Conservation (phyloP, 495 filamentous ascomycete species). For the Lichina pygmaea region DNA sequence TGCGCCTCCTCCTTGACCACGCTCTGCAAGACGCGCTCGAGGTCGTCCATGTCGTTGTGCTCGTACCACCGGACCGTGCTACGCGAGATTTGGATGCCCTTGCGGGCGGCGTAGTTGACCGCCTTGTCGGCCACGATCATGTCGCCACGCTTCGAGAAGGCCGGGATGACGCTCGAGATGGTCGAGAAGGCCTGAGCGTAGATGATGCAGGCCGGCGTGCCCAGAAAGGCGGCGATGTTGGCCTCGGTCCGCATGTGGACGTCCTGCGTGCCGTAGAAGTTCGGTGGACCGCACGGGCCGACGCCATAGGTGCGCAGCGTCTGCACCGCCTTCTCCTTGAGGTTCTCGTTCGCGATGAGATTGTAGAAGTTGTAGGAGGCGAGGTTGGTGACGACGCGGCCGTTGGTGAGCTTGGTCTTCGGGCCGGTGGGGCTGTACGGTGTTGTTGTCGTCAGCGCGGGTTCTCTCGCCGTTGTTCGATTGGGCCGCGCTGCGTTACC, state of each 20-base stretch:
- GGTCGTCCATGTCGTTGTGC: constrained; percentile 85
- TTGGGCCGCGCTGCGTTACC: constrained; percentile 22
- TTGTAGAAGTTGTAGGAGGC: constrained; percentile 95
- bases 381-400: constrained; percentile 72
- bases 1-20: constrained; percentile 64
- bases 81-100: constrained; percentile 76
- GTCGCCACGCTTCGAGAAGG: constrained; percentile 90
- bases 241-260: constrained; percentile 93
- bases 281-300: constrained; percentile 82
- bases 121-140: constrained; percentile 95
- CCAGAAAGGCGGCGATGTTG: constrained; percentile 73
- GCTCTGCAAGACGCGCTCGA: constrained; percentile 64
- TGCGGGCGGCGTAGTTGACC: constrained; percentile 79
- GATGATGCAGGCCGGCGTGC: constrained; percentile 65
- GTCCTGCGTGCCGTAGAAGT: constrained; percentile 96
- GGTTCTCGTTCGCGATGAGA: constrained; percentile 64
- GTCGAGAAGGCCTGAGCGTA: constrained; percentile 92
- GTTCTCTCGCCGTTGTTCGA: no score
- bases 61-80: constrained; percentile 84
- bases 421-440: constrained; percentile 56
- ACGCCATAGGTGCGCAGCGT: constrained; percentile 88
- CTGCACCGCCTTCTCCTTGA: constrained; percentile 85
- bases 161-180: constrained; percentile 78
- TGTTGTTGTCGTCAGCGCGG: not conserved
- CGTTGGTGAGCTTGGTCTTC: constrained; percentile 68